These are phyloP conservation scores for Hypoxylon sp. DNA, from an alignment of 2,329 filamentous ascomycete genomes.

Conservation along the genomic window DNA sequence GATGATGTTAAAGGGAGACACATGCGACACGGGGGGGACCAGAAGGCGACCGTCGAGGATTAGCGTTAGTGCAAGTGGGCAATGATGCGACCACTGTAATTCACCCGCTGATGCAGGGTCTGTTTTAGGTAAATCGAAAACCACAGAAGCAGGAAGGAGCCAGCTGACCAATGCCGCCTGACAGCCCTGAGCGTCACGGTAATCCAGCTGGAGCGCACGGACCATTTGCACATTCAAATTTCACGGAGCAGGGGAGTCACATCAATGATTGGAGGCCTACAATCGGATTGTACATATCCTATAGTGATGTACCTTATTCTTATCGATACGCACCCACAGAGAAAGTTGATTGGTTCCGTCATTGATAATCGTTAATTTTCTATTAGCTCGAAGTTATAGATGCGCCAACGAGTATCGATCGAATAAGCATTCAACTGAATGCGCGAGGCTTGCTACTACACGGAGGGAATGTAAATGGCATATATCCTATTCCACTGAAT, in stretches of 20 bases:
- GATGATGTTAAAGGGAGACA: conserved; percentile 38
- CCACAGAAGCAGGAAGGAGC: conserved; percentile 30
- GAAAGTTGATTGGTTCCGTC: conserved; percentile 39
- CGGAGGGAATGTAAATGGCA: conserved; percentile 30
- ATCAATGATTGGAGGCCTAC: conserved; percentile 38
- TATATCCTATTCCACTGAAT: background rate
- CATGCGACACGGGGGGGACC: conserved; percentile 40
- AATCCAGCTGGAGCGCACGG: conserved; percentile 22
- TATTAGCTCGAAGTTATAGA: conserved; percentile 22
- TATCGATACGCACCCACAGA: conserved; percentile 18
- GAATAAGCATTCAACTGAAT: conserved; percentile 17
- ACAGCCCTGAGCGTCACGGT: conserved; percentile 7
- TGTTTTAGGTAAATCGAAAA: conserved; percentile 34
- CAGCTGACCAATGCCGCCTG: conserved; percentile 42
- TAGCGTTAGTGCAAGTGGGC: conserved; percentile 8
- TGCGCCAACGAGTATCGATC: conserved; percentile 30
- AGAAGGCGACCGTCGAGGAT: conserved; percentile 21
- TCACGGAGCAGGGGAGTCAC: background rate
- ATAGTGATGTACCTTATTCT: conserved; percentile 11
- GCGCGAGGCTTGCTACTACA: conserved; percentile 1
- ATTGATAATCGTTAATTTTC: conserved; percentile 43
- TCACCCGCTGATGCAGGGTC: conserved; percentile 22
- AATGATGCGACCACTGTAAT: conserved; percentile 35
- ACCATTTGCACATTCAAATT: conserved; percentile 13
- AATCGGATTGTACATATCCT: conserved; percentile 25